Percentiles rank a stretch among this genome's conserved stretches.
phyloP scores from a whole-genome alignment of 2,329 filamentous ascomycete species.

The Rachicladosporium sp. region DNA sequence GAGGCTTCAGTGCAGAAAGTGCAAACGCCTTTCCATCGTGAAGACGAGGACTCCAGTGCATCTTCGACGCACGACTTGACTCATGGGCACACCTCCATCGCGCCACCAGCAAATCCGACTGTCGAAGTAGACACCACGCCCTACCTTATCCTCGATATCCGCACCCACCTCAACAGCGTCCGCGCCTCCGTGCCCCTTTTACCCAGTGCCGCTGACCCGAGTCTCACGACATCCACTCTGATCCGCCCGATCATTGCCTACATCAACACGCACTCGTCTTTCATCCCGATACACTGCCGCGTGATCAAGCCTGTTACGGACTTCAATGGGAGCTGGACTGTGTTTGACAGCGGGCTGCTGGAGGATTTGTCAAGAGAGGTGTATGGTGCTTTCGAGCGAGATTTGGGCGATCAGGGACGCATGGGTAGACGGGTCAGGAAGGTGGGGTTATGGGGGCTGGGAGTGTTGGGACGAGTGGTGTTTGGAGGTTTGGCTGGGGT shows the following conservation, averaged over 20 bases:
- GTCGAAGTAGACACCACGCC: conserved; percentile 47
- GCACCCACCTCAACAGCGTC: conserved; percentile 87
- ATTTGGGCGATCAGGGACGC: conserved; percentile 82
- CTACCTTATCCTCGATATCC: conserved; percentile 84
- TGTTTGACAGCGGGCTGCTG: conserved; percentile 88
- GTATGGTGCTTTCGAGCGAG: conserved; percentile 84
- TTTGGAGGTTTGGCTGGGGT: conserved; percentile 83
- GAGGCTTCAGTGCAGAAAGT: conserved; percentile 74
- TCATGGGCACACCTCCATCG: background rate
- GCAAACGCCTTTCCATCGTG: conserved; percentile 10
- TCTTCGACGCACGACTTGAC: conserved; percentile 4
- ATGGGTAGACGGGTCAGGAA: conserved; percentile 82
- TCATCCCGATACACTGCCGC: conserved; percentile 88
- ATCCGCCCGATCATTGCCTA: conserved; percentile 95
- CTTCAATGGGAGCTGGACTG: conserved; percentile 91
- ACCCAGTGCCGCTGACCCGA: conserved; percentile 59
- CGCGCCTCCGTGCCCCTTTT: conserved; percentile 88
- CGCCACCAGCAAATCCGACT: conserved; percentile 7
- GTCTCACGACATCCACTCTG: conserved; percentile 90
- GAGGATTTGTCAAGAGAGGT: conserved; percentile 87
- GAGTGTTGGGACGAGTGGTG: conserved; percentile 80
- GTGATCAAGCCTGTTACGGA: conserved; percentile 81
- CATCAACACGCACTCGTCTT: conserved; percentile 89
- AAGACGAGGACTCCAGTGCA: conserved; percentile 11
- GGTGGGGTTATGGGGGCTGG: conserved; percentile 91